Base-by-base conservation (phyloP, 495 filamentous ascomycete genomes). In the Podospora tetraspora region DNA sequence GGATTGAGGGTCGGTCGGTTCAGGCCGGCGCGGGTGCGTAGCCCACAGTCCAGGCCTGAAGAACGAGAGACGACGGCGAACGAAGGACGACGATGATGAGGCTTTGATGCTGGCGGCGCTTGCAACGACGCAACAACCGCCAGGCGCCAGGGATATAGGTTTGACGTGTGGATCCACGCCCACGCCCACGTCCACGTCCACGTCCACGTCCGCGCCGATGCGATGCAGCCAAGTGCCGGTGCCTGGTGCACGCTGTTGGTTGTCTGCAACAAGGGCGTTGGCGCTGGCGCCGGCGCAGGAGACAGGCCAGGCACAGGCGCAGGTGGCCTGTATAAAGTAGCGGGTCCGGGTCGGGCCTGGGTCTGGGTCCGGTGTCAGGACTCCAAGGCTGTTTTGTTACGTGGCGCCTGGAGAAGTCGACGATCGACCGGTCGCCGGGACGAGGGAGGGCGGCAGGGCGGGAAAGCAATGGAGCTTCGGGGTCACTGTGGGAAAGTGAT, bases 141-240 rank as follows among this genome's bases (percentile, higher is more conserved):
- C 43, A 52, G 43, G 43, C 43, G 43, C 43, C 43, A n/a, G 43
- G 43, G 43, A 52, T 43, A 43, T 52, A 19, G 43, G 43, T 58
- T 65, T 65, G 52, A 65, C 16, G 63, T 65, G 63, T 65, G 63
- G 63, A 65, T 59, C 63, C 43, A 57, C 37, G 37, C 13, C 37
- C 16, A 6, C 37, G 37, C 16, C 37, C 37, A 43, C 37, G 37
- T 43, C 37, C 37, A 57, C 37, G 37, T 6, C 37, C 4, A 8
- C 43, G 43, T 52, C 43, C 43, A 52, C 43, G 43, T 52, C 43
- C 43, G 8, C 43, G 16, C 19, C 43, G 43, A 34, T 58, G 24
- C 37, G 52, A 57, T 56, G 37, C 43, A 65, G 63, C 63, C 63
- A 65, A 59, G 63, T 59, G 37, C 52, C 63, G 63, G 25, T 24